phyloP scores from a whole-genome alignment of 148 eudicot genomes.

The Salicornia ramosissima region DNA sequence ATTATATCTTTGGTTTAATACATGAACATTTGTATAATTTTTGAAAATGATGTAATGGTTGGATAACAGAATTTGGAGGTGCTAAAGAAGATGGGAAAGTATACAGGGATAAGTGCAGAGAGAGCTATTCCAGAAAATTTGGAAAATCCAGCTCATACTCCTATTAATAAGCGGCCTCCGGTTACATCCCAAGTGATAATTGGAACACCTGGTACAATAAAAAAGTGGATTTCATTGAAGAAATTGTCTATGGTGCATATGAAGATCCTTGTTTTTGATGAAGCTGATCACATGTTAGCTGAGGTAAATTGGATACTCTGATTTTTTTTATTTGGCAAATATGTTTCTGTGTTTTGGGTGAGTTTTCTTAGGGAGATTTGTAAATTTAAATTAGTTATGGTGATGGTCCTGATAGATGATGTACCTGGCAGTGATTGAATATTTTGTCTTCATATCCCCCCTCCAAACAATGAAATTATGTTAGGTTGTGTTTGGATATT shows the following conservation, averaged over 20 bases:
- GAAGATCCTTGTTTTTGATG: slow-evolving; percentile 95
- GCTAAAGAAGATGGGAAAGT: slow-evolving; percentile 73
- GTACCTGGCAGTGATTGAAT: no score
- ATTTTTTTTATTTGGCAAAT: no score
- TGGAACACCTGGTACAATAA: slow-evolving; percentile 83
- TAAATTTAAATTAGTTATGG: background rate
- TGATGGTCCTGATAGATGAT: no score
- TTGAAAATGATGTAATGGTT: no score
- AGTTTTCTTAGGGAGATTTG: no score
- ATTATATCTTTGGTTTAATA: no score
- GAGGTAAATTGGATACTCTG: no score
- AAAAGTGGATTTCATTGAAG: slow-evolving; percentile 47
- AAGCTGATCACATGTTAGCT: slow-evolving; percentile 95
- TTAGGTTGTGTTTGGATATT: no score
- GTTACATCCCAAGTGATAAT: slow-evolving; percentile 68
- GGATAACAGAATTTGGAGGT: slow-evolving; percentile 75
- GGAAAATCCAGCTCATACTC: slow-evolving; percentile 45
- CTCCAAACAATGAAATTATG: no score
- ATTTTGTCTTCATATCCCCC: no score
- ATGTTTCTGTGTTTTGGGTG: no score
- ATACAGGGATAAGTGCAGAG: slow-evolving; percentile 67
- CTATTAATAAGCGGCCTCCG: slow-evolving; percentile 49
- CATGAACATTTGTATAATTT: no score
- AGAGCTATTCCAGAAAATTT: slow-evolving; percentile 56
- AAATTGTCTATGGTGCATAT: slow-evolving; percentile 52